Base-by-base conservation (phyloP, 2,329 filamentous ascomycete genomes). In the Gremmenia infestans region DNA sequence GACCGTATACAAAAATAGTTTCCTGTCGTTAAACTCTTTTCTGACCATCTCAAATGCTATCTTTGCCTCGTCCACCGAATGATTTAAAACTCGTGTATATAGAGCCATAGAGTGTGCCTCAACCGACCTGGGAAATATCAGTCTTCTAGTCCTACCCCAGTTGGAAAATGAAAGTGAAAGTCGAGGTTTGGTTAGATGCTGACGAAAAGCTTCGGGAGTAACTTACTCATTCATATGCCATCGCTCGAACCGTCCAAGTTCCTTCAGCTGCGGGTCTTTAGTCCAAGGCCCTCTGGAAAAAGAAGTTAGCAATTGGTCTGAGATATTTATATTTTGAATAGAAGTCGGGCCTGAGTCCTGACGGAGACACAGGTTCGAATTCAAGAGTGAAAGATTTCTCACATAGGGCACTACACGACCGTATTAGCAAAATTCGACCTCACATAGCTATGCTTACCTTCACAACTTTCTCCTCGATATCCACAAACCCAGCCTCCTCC, bases 231-330 rank as follows among this genome's bases (percentile, higher is more conserved):
- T 52, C 53, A 58, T 55, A 17, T 59, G 53, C n/a, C 42, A 52
- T 19, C 55, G 56, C 47, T 56, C 53, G 46, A 54, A 61, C 11
- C 53, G 46, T 9, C 74, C 73, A 42, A 74, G 67, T 55, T 73
- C 70, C 59, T 75, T 75, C 35, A 73, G 52, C 45, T 62, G 64
- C 23, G 58, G 57, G 54, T 74, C 71, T 6, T 59, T 65, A 39
- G 68, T 67, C 74, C 74, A 76, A 5, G 70, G 68, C 5, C 73
- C 73, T 25, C 76, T 65, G 0, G 75, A 74, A 39, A 59, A 53
- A 36, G 8, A 22, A 12, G 14, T 47, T 51, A 35, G 32, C 5
- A n/a, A 42, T 23, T 11, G 15, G 25, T 25, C 25, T 6, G 25
- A 25, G 25, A 25, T 1, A 25, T 25, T 25, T 25, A 8, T 25